A percentile compares a stretch with the other conserved stretches of the same genome.
These are phyloP conservation scores for Wolfiporia cocos DNA, from an alignment of 1,284 basidiomycete species.

Conservation along the genomic window DNA sequence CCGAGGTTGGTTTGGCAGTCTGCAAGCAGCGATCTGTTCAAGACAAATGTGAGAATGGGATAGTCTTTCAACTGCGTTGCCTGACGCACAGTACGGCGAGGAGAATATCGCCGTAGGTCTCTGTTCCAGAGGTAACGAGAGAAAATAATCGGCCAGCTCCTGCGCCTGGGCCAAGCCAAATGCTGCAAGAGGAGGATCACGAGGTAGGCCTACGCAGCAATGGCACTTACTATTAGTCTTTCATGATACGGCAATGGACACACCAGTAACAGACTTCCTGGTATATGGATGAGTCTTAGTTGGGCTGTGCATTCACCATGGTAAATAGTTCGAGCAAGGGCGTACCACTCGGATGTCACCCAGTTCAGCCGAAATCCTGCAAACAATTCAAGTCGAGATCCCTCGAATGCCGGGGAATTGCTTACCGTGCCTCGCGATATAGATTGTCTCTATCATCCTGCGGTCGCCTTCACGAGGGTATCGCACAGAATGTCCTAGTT, in stretches of 20 bases:
- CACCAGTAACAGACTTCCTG: slow-evolving; percentile 66
- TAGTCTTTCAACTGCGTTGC: too few relatives aligned
- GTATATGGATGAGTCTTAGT: not conserved
- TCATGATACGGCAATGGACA: too few relatives aligned
- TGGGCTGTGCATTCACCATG: not conserved
- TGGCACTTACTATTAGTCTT: too few relatives aligned
- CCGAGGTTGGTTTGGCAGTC: slow-evolving; percentile 62
- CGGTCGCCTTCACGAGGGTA: slow-evolving; percentile 5
- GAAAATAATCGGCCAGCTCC: slow-evolving; percentile 63
- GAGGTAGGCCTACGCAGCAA: slow-evolving; percentile 37
- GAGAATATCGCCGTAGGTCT: slow-evolving; percentile 75
- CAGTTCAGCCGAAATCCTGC: slow-evolving; percentile 73
- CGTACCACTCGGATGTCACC: slow-evolving; percentile 60
- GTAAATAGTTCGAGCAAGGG: too few relatives aligned
- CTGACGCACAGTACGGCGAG: slow-evolving; percentile 69
- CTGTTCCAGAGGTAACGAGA: slow-evolving; percentile 57
- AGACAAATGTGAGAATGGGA: not conserved
- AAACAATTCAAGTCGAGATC: not conserved
- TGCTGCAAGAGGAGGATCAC: slow-evolving; percentile 75
- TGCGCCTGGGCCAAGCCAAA: slow-evolving; percentile 74
- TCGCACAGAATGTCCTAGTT: not conserved
- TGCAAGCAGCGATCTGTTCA: slow-evolving; percentile 75
- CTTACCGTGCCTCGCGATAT: slow-evolving; percentile 76
- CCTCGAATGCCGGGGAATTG: too few relatives aligned
- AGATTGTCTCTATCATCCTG: slow-evolving; percentile 59